phyloP scores from a whole-genome alignment of 75 land plant species.

The Pinus taeda region DNA sequence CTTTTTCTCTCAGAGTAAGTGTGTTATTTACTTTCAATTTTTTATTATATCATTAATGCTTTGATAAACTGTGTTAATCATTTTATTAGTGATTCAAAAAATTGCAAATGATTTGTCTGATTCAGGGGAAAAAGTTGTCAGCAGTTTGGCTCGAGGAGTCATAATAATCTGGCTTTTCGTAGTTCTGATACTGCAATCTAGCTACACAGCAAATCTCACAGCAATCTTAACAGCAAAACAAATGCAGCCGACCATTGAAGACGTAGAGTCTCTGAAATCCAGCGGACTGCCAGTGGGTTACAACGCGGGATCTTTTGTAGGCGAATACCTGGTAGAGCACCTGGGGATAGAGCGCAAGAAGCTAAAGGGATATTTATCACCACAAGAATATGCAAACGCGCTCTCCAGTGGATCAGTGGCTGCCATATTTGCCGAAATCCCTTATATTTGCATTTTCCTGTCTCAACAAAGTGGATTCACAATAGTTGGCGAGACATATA shows the following conservation, averaged over 20 bases:
- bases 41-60: no score
- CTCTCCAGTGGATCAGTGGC: conserved; percentile 28
- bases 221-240: conserved; percentile 33
- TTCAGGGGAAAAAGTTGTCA: conserved; percentile 52
- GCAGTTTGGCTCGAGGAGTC: conserved; percentile 24
- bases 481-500: conserved; percentile 38
- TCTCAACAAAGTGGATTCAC: conserved; percentile 31
- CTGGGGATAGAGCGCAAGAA: conserved; percentile 13
- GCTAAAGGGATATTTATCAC: conserved; percentile 1
- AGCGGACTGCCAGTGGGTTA: conserved; percentile 36
- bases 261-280: conserved; percentile 20
- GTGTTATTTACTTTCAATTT: no score
- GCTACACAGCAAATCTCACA: conserved; percentile 59
- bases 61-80: no score
- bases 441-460: conserved; percentile 40
- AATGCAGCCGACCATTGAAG: conserved; percentile 12
- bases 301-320: conserved; percentile 39
- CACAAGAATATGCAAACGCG: conserved; percentile 4
- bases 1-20: conserved; percentile 38
- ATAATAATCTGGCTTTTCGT: conserved; percentile 35
- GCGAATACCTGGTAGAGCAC: no score
- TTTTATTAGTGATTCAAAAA: no score
- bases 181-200: conserved; percentile 36
- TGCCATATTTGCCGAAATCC: conserved; percentile 32
- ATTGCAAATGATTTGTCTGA: not conserved